These are phyloP conservation scores for Phytophthora sp. DNA, from an alignment of 352 stramenopile species.

Conservation along the genomic window DNA sequence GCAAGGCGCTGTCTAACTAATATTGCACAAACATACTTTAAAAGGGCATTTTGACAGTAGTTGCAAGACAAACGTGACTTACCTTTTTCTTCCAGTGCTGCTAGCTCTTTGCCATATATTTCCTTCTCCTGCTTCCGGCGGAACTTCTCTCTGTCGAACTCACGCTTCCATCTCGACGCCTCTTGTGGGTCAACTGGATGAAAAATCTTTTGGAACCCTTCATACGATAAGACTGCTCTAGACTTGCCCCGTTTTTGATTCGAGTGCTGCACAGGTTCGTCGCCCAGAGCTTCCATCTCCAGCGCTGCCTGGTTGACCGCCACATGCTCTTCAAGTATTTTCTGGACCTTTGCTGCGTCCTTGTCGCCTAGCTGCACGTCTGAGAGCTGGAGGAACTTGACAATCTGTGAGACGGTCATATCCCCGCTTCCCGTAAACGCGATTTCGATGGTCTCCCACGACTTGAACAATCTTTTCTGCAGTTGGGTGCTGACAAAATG, in stretches of 20 bases:
- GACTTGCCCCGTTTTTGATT: conserved; percentile 13
- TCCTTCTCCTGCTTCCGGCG: conserved; percentile 67
- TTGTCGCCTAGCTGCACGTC: conserved; percentile 64
- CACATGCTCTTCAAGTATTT: conserved; percentile 64
- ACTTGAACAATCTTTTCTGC: conserved; percentile 69
- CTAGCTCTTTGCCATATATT: conserved; percentile 70
- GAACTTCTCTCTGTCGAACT: conserved; percentile 74
- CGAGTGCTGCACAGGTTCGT: neutral
- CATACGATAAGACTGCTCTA: conserved; percentile 57
- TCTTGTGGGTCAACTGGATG: conserved; percentile 57
- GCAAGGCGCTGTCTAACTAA: conserved; percentile 71
- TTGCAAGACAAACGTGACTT: neutral
- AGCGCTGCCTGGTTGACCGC: conserved; percentile 13
- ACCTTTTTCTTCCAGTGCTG: conserved; percentile 75
- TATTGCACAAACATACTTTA: neutral
- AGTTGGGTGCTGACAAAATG: conserved; percentile 69
- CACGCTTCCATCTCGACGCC: conserved; percentile 58
- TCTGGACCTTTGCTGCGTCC: conserved; percentile 63
- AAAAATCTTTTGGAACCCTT: conserved; percentile 70
- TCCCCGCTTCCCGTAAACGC: conserved; percentile 68
- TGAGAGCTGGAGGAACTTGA: conserved; percentile 76
- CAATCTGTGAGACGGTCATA: conserved; percentile 67
- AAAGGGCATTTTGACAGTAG: neutral
- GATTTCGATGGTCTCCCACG: conserved; percentile 78
- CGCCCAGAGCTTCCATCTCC: neutral